phyloP scores from a whole-genome alignment of 176 grass and related monocot species.

The Zea luxurians region DNA sequence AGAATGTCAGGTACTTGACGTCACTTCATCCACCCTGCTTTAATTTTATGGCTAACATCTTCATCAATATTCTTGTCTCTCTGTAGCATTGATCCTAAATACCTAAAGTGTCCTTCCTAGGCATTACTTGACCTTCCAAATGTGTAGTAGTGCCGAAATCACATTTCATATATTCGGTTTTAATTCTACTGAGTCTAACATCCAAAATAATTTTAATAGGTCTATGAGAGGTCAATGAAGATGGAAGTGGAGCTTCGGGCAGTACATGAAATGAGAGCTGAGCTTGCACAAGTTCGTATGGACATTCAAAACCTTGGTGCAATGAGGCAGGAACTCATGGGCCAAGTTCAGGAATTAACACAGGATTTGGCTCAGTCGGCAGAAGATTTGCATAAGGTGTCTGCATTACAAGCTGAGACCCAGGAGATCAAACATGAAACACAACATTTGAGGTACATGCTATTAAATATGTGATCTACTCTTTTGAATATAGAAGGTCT shows the following conservation, averaged over 20 bases:
- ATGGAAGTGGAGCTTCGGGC: constrained; percentile 54
- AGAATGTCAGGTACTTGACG: too few species aligned
- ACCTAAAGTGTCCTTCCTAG: too few species aligned
- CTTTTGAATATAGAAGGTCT: not conserved
- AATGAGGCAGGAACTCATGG: constrained; percentile 63
- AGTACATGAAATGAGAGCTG: constrained; percentile 56
- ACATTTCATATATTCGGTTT: too few species aligned
- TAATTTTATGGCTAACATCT: too few species aligned
- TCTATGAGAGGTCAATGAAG: constrained; percentile 68
- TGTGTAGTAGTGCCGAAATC: too few species aligned
- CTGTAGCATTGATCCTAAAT: too few species aligned
- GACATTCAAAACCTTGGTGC: constrained; percentile 69
- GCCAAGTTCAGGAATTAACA: constrained; percentile 62
- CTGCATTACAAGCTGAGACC: constrained; percentile 69
- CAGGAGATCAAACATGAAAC: constrained; percentile 68
- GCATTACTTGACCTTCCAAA: too few species aligned
- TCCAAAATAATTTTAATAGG: constrained; percentile 34
- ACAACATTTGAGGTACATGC: constrained; percentile 64
- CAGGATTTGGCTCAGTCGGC: constrained; percentile 62
- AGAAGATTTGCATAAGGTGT: constrained; percentile 64
- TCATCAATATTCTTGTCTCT: too few species aligned
- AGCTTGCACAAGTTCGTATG: constrained; percentile 54
- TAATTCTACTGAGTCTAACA: not conserved
- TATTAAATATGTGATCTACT: constrained; percentile 17
- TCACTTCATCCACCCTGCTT: too few species aligned